phyloP scores from a whole-genome alignment of 305 asterid species.

The Rubia peregrina region DNA sequence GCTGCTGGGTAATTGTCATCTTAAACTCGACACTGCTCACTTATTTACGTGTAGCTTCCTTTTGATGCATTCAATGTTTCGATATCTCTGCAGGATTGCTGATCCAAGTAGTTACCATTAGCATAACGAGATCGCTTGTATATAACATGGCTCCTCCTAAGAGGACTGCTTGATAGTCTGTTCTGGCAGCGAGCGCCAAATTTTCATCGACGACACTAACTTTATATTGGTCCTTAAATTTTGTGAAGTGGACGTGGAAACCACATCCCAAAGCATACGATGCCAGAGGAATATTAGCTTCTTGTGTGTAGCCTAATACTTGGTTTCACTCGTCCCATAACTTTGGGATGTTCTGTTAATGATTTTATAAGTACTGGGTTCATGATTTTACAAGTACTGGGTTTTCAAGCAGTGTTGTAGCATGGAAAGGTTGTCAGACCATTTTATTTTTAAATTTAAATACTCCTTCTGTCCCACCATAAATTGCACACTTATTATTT shows the following conservation, averaged over 20 bases:
- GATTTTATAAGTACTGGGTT: too few species aligned
- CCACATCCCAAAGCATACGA: background rate
- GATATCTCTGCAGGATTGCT: slow-evolving; percentile 15
- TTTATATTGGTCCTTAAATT: background rate
- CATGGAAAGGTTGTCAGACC: too few species aligned
- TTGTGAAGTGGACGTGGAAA: background rate
- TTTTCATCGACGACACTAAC: too few species aligned
- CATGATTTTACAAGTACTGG: too few species aligned
- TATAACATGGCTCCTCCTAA: slow-evolving; percentile 35
- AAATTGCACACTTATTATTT: too few species aligned
- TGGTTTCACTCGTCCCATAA: background rate
- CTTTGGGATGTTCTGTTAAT: background rate
- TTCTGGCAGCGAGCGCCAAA: background rate
- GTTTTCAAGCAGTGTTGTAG: too few species aligned
- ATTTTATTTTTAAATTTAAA: too few species aligned
- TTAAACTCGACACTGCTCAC: background rate
- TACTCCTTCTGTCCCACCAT: too few species aligned
- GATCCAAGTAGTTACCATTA: slow-evolving; percentile 16
- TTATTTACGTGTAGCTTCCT: background rate
- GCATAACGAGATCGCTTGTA: slow-evolving; percentile 20
- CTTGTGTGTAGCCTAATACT: background rate
- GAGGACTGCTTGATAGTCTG: slow-evolving; percentile 25
- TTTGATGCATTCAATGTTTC: background rate
- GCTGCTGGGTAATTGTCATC: slow-evolving; percentile 36
- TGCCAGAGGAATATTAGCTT: background rate